Percentiles rank a stretch among this genome's conserved stretches.
phyloP scores from a whole-genome alignment of 495 filamentous ascomycete genomes.

The Tuber magnatum region DNA sequence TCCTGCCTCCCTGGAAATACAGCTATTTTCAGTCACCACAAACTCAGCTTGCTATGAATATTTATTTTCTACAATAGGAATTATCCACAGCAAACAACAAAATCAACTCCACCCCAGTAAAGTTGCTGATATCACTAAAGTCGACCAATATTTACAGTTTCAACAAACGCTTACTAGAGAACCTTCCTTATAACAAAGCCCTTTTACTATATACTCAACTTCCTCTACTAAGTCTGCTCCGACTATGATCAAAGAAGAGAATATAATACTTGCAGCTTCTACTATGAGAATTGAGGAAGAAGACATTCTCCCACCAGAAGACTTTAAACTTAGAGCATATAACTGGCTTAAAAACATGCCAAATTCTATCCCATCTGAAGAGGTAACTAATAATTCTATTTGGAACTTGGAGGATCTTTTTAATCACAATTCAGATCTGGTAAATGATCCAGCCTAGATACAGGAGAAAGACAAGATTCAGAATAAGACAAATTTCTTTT shows the following conservation, averaged over 20 bases:
- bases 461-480: not conserved
- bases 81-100: too few relatives aligned
- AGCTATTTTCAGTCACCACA: too few relatives aligned
- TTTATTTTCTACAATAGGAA: too few relatives aligned
- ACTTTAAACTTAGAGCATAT: not conserved
- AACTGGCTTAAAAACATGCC: not conserved
- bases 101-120: too few relatives aligned
- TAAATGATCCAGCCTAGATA: not conserved
- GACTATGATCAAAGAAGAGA: not conserved
- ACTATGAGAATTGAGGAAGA: not conserved
- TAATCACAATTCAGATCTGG: not conserved
- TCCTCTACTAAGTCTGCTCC: not conserved
- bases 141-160: not conserved
- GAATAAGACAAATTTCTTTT: not conserved
- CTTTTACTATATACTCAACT: too few relatives aligned
- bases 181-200: not conserved
- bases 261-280: not conserved
- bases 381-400: not conserved
- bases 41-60: too few relatives aligned
- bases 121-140: too few relatives aligned
- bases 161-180: not conserved
- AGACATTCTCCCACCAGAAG: not conserved
- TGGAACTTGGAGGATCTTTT: not conserved
- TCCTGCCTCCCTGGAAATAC: too few relatives aligned
- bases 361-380: not conserved